Base-by-base conservation (phyloP, 257 asterid genomes). In the Ajuga chamaepitys region DNA sequence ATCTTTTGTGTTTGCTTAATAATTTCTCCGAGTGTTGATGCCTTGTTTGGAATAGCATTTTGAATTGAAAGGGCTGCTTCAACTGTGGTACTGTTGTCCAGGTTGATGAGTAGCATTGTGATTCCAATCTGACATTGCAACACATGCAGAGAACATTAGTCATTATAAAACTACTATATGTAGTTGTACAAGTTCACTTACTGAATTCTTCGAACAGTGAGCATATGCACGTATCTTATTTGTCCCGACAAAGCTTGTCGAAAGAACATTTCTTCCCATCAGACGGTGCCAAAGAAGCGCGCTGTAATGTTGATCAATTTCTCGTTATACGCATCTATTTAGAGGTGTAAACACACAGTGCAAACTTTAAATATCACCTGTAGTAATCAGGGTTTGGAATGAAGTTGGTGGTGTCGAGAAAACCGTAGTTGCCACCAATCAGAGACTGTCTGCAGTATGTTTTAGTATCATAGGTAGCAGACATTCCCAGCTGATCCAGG, bases 221-320 rank as follows among this genome's bases (percentile, higher is more conserved):
- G 93, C 79, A 45, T 88, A 89, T 35, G 88, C 82, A 14, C 98
- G 95, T 21, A 88, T 75, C 57, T 74, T 81, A 0, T 80, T 81
- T 2, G 83, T 82, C 64, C 91, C 95, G 4, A 20, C 37, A 52
- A 81, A 83, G 44, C 70, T 78, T 14, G 97, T 85, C 7, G 86
- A 72, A 13, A 92, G 72, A 66, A 87, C 95, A 6, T 62, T 71
- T 60, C 74, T 77, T 61, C 97, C 98, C 97, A 92, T 89, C 64
- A 92, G 77, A 28, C 89, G 93, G 65, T 92, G 95, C 98, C 98
- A 92, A 12, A 92, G 93, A 35, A 92, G 91, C 34, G 95, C 97
- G 58, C 97, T 91, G 13, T 17, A 22, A 37, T 22, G 6, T 28
- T 30, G 21, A 45, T 34, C 5, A 9, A 46, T 57, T 28, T 8